A percentile compares a stretch with the other conserved stretches of the same genome.
Conservation (phyloP, 129 eudicot genomes). For the Artemisia argyi region DNA sequence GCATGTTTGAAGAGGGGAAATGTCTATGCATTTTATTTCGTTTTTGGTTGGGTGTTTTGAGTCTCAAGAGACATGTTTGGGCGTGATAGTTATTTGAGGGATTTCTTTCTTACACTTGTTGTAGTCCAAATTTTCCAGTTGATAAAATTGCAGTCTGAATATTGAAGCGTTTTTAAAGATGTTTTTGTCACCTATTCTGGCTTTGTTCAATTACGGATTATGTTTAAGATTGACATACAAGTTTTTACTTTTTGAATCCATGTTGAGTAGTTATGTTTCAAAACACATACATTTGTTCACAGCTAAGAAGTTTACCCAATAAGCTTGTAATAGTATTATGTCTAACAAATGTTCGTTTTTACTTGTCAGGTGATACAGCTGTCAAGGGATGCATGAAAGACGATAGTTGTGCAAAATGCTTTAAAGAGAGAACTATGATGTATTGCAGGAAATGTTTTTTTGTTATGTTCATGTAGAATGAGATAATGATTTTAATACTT, state of each 20-base stretch:
- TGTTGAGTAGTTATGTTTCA: no score
- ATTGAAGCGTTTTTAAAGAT: not conserved
- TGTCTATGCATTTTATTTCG: no score
- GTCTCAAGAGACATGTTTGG: not conserved
- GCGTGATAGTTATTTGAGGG: not conserved
- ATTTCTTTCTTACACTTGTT: no score
- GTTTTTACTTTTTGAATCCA: no score
- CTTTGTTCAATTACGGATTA: not conserved
- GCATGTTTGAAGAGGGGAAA: no score
- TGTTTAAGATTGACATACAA: conserved; percentile 1
- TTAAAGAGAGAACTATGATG: conserved; percentile 22
- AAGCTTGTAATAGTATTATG: not conserved
- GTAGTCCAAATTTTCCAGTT: no score
- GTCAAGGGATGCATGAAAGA: conserved; percentile 24
- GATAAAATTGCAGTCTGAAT: no score
- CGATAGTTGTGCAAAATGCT: conserved; percentile 12
- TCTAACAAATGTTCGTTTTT: conserved; percentile 14
- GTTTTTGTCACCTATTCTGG: not conserved
- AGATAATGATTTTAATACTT: conserved; percentile 16
- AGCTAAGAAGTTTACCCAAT: not conserved
- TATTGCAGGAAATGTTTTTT: conserved; percentile 31
- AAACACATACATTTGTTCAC: no score
- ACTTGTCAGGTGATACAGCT: conserved; percentile 24
- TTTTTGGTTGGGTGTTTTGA: no score
- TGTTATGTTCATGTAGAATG: conserved; percentile 20